These are phyloP conservation scores for Mallotus nudiflorus DNA, from an alignment of 345 rosid species.

Conservation along the genomic window DNA sequence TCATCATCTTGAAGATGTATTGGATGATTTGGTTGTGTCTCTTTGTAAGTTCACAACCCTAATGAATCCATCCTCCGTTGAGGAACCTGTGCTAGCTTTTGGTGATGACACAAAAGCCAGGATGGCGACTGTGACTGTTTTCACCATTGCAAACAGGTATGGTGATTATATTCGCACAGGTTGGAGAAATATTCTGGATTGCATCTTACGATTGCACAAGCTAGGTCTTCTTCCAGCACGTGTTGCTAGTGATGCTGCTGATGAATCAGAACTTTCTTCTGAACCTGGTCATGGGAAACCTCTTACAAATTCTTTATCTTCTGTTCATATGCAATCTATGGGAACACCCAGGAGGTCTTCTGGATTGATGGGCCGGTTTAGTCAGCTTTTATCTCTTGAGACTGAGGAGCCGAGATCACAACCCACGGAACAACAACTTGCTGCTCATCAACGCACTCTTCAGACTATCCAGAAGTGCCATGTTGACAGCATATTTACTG, in stretches of 20 bases:
- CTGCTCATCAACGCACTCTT: conserved; percentile 95
- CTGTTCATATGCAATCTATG: conserved; percentile 72
- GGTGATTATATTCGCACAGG: conserved; percentile 93
- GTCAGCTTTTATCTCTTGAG: conserved; percentile 97
- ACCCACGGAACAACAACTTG: conserved; percentile 97
- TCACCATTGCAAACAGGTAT: conserved; percentile 95
- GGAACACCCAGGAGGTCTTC: conserved; percentile 97
- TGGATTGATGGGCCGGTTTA: conserved; percentile 98
- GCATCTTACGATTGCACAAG: conserved; percentile 90
- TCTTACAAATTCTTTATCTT: conserved; percentile 65
- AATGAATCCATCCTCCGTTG: conserved; percentile 77
- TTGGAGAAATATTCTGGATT: conserved; percentile 97
- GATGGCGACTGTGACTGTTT: conserved; percentile 93
- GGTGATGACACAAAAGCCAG: conserved; percentile 95
- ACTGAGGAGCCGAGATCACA: conserved; percentile 98
- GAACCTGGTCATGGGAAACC: conserved; percentile 89
- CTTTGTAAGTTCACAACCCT: conserved; percentile 95
- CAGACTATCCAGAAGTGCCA: conserved; percentile 98
- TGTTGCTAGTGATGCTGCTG: conserved; percentile 97
- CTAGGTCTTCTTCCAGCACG: conserved; percentile 99
- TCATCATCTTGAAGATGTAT: conserved; percentile 97
- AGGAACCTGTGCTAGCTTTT: conserved; percentile 94
- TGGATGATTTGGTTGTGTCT: conserved; percentile 95
- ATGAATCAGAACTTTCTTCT: conserved; percentile 81
- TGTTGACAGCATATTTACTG: conserved; percentile 93